Percentiles rank a stretch among this genome's conserved stretches.
These are phyloP conservation scores for Rhodotorula toruloides DNA, from an alignment of 768 basidiomycete genomes.

Conservation along the genomic window DNA sequence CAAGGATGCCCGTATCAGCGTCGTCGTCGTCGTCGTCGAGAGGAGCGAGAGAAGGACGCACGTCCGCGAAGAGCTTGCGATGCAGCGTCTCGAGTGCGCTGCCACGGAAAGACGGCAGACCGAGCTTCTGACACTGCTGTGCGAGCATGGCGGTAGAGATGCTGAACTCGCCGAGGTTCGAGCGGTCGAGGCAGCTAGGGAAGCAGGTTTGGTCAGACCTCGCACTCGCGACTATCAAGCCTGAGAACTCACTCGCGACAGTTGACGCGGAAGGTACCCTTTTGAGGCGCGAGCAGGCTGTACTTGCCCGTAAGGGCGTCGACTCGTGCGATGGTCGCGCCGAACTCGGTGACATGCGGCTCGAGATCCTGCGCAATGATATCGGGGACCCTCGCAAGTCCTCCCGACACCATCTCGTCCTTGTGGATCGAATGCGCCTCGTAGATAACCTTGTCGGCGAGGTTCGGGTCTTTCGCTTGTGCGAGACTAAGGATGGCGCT, in stretches of 20 bases:
- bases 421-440: conserved; percentile 15
- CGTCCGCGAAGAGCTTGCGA: neutral
- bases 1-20: neutral
- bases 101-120: neutral
- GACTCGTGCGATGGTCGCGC: neutral
- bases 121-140: neutral
- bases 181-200: conserved; percentile 69
- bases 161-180: conserved; percentile 82
- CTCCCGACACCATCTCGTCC: neutral
- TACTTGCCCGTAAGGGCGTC: neutral
- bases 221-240: no score
- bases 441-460: conserved; percentile 65
- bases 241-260: conserved; percentile 60
- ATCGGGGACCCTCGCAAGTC: neutral
- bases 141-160: neutral
- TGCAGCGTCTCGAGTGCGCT: neutral
- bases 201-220: neutral
- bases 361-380: conserved; percentile 81
- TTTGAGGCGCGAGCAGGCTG: conserved; percentile 68
- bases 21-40: neutral
- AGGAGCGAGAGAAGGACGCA: neutral
- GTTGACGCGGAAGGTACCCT: conserved; percentile 80
- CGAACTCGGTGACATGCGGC: conserved; percentile 40
- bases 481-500: conserved; percentile 83
- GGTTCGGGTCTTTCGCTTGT: conserved; percentile 62